Percentiles rank a stretch among this genome's conserved stretches.
These are phyloP conservation scores for Schrenkiella parvula DNA, from an alignment of 345 rosid species.

Conservation along the genomic window DNA sequence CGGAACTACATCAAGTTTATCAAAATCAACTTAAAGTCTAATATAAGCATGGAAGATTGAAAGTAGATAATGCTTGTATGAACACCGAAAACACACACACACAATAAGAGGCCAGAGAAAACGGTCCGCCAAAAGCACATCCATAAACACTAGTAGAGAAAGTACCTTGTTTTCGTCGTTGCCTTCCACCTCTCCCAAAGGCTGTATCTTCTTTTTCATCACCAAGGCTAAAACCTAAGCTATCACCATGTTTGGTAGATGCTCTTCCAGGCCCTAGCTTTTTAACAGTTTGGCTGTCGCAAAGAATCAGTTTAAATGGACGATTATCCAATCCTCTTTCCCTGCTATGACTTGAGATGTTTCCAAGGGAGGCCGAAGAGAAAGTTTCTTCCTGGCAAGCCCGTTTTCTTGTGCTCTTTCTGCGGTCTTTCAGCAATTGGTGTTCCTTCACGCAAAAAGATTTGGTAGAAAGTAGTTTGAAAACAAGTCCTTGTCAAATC, in stretches of 20 bases:
- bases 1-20: neutral
- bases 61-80: neutral
- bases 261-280: conserved; percentile 70
- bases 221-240: conserved; percentile 47
- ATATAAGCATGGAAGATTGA: neutral
- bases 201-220: conserved; percentile 60
- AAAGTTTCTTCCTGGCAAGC: conserved; percentile 66
- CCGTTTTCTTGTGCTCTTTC: conserved; percentile 70
- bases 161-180: conserved; percentile 76
- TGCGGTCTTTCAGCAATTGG: conserved; percentile 92
- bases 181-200: conserved; percentile 61
- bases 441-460: conserved; percentile 62
- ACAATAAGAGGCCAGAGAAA: conserved; percentile 8
- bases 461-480: conserved; percentile 27
- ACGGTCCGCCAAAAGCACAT: neutral
- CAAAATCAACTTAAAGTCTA: conserved; percentile 5
- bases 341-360: conserved; percentile 56
- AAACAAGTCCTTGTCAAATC: conserved; percentile 19
- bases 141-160: neutral
- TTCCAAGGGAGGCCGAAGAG: conserved; percentile 55
- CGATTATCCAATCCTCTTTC: conserved; percentile 59
- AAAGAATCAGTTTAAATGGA: conserved; percentile 63
- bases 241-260: conserved; percentile 58
- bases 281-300: conserved; percentile 73
- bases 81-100: neutral